Conservation (phyloP, 148 eudicot genomes). For the Camellia granthamiana region DNA sequence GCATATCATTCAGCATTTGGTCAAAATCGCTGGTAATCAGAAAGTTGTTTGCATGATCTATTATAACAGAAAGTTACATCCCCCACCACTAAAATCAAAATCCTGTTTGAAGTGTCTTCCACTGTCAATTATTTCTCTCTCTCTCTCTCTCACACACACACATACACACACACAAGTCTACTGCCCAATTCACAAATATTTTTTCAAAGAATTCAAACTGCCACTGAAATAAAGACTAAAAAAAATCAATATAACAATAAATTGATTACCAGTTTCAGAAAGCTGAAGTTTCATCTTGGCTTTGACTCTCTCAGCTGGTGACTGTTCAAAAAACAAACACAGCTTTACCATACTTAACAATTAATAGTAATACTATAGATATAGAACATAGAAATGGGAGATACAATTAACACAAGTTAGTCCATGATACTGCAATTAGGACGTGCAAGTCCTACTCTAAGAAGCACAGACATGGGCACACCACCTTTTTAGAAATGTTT, state of each 20-base stretch:
- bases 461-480: too few relatives aligned
- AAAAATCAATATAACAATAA: not conserved
- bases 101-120: not conserved
- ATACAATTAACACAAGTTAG: slow-evolving; percentile 1
- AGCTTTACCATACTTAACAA: slow-evolving; percentile 6
- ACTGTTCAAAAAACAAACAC: slow-evolving; percentile 37
- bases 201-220: not conserved
- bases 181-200: not conserved
- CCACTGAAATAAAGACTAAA: slow-evolving; percentile 4
- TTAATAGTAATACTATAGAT: slow-evolving; percentile 4
- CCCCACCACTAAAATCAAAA: not conserved
- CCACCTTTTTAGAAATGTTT: too few relatives aligned
- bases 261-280: slow-evolving; percentile 63
- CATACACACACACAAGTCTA: too few relatives aligned
- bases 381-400: slow-evolving; percentile 6
- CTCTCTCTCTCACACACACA: too few relatives aligned
- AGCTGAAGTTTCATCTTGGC: slow-evolving; percentile 97
- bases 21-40: not conserved
- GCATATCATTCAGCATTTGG: not conserved
- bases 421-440: not conserved
- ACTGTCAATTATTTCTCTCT: not conserved
- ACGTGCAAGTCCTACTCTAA: not conserved
- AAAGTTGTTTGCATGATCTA: not conserved
- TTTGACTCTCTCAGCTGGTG: slow-evolving; percentile 91
- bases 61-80: not conserved